phyloP scores from a whole-genome alignment of 2,329 filamentous ascomycete species.

The Esteya vermicola region DNA sequence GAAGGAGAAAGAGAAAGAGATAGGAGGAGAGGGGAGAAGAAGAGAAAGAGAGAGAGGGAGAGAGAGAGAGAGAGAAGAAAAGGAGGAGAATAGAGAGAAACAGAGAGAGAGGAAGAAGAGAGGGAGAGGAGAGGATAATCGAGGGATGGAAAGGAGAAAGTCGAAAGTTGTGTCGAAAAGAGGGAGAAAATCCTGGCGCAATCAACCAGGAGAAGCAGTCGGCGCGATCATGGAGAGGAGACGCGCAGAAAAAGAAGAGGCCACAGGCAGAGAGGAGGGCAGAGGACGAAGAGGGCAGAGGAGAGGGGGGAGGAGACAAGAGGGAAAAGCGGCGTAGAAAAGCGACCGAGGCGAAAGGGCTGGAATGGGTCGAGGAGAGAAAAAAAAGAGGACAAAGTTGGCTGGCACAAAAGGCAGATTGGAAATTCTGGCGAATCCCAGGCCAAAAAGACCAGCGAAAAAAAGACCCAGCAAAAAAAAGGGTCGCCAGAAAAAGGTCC shows the following conservation, averaged over 20 bases:
- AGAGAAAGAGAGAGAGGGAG: background rate
- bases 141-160: background rate
- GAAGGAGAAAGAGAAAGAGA: background rate
- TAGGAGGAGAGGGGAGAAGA: background rate
- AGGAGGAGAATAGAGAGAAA: background rate
- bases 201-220: constrained; percentile 6
- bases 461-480: constrained; percentile 4
- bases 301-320: too few species aligned
- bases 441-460: constrained; percentile 3
- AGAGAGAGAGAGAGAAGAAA: background rate
- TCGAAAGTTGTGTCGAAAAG: background rate
- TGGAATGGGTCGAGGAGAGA: constrained; percentile 1
- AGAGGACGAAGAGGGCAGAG: too few species aligned
- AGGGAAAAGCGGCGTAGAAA: background rate
- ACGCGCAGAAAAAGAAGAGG: background rate
- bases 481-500: constrained; percentile 4
- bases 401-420: background rate
- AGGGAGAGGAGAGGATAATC: too few species aligned
- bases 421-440: constrained; percentile 9
- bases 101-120: too few species aligned
- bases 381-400: background rate
- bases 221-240: constrained; percentile 3
- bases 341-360: constrained; percentile 2
- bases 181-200: constrained; percentile 6
- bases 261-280: too few species aligned